These are phyloP conservation scores for Suillus cothurnatus DNA, from an alignment of 768 basidiomycete genomes.

Conservation along the genomic window DNA sequence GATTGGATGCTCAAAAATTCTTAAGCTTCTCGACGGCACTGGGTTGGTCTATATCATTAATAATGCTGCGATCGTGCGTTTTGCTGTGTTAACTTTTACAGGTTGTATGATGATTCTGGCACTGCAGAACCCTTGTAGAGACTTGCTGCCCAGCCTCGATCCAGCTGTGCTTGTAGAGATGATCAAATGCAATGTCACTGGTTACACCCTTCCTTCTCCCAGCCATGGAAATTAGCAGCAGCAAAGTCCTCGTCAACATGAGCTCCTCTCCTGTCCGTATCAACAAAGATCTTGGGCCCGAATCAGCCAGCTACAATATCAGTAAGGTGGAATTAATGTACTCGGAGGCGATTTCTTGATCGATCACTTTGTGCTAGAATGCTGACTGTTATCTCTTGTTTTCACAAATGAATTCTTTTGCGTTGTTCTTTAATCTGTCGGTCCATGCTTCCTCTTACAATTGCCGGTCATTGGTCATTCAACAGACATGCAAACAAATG, in stretches of 20 bases:
- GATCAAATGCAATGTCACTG: slow-evolving; percentile 34
- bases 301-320: slow-evolving; percentile 14
- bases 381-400: background rate
- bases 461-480: no score
- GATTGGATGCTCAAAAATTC: slow-evolving; percentile 22
- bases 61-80: slow-evolving; percentile 41
- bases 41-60: slow-evolving; percentile 42
- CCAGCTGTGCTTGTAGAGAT: slow-evolving; percentile 16
- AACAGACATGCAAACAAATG: slow-evolving; percentile 17
- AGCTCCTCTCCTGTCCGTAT: slow-evolving; percentile 38
- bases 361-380: slow-evolving; percentile 13
- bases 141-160: slow-evolving; percentile 30
- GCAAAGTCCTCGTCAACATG: slow-evolving; percentile 39
- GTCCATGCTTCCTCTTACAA: background rate
- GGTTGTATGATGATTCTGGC: background rate
- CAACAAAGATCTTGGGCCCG: slow-evolving; percentile 7
- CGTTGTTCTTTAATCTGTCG: background rate
- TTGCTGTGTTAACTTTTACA: background rate
- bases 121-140: slow-evolving; percentile 22
- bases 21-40: slow-evolving; percentile 24
- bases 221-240: slow-evolving; percentile 33
- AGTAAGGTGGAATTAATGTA: slow-evolving; percentile 19
- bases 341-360: slow-evolving; percentile 19
- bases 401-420: background rate
- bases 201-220: slow-evolving; percentile 37